A percentile compares a stretch with the other conserved stretches of the same genome.
Evolutionary conservation across 306 rosid species (phyloP).

Genomic region (Pterocarpus santalinus): DNA sequence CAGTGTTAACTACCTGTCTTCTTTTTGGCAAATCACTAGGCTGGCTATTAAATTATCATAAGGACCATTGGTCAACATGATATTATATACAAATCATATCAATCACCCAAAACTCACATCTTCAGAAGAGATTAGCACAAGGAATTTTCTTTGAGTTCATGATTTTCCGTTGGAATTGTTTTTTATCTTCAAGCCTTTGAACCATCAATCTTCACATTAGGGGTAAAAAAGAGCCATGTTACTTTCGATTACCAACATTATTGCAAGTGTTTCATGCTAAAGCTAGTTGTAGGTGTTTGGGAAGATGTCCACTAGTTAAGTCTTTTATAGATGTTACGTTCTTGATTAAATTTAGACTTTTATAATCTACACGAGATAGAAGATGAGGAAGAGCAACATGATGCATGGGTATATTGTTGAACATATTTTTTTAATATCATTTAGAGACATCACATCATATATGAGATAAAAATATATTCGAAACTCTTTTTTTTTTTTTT

Average conservation of each 20-base stretch:
- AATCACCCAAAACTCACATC: conserved; percentile 17
- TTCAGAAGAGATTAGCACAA: conserved; percentile 44
- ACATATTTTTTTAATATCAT: too few species aligned
- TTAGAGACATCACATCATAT: too few species aligned
- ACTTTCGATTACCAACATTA: too few species aligned
- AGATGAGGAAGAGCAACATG: too few species aligned
- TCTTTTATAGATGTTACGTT: too few species aligned
- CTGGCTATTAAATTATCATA: conserved; percentile 10
- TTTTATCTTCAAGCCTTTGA: neutral
- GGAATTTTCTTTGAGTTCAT: conserved; percentile 36
- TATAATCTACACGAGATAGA: too few species aligned
- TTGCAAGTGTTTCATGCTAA: neutral
- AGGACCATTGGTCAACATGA: conserved; percentile 44
- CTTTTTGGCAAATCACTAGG: conserved; percentile 31
- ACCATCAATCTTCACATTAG: neutral
- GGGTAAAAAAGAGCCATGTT: neutral
- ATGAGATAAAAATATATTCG: too few species aligned
- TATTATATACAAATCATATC: conserved; percentile 51
- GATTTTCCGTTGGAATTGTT: conserved; percentile 25
- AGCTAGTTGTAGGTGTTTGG: too few species aligned
- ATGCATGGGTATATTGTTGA: too few species aligned
- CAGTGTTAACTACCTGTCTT: conserved; percentile 46
- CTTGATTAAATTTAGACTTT: too few species aligned
- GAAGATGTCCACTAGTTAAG: too few species aligned
- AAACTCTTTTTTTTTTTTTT: too few species aligned